Evolutionary conservation across 345 rosid species (phyloP).

Genomic region (Mercurialis annua): DNA sequence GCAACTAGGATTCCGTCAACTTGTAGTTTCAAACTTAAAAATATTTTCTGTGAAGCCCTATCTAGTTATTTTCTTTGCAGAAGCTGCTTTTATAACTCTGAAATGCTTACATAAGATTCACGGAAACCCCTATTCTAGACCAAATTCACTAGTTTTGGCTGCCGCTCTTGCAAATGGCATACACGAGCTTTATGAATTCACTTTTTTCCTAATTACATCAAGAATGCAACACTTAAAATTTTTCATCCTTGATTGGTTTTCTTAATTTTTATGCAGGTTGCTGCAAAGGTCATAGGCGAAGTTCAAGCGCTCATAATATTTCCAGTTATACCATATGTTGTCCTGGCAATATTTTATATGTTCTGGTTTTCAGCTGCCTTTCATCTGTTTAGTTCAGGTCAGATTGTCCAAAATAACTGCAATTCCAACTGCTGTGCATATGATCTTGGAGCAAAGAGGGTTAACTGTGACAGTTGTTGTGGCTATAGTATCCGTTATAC

Average conservation of each 20-base stretch:
- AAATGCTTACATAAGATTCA: not conserved
- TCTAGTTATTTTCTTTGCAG: not conserved
- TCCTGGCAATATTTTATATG: slow-evolving; percentile 91
- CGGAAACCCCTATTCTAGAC: not conserved
- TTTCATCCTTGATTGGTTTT: not conserved
- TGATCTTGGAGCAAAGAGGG: slow-evolving; percentile 67
- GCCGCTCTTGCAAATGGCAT: not conserved
- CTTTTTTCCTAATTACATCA: not conserved
- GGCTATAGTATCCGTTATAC: slow-evolving; percentile 87
- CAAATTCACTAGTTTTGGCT: not conserved
- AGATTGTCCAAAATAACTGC: slow-evolving; percentile 75
- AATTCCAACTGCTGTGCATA: slow-evolving; percentile 81
- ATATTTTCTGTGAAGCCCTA: not conserved
- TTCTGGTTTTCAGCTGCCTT: slow-evolving; percentile 92
- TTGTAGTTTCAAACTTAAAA: not conserved
- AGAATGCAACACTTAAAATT: not conserved
- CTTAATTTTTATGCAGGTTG: slow-evolving; percentile 55
- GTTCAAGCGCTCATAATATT: slow-evolving; percentile 89
- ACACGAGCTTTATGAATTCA: not conserved
- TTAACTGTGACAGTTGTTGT: slow-evolving; percentile 88
- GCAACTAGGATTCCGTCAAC: not conserved
- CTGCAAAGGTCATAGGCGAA: slow-evolving; percentile 98
- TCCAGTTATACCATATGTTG: slow-evolving; percentile 68
- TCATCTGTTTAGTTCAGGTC: slow-evolving; percentile 89
- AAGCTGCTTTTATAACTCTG: not conserved